Evolutionary conservation across 169 alveolate species (phyloP).

Genomic region (Cryptosporidium viatorum): DNA sequence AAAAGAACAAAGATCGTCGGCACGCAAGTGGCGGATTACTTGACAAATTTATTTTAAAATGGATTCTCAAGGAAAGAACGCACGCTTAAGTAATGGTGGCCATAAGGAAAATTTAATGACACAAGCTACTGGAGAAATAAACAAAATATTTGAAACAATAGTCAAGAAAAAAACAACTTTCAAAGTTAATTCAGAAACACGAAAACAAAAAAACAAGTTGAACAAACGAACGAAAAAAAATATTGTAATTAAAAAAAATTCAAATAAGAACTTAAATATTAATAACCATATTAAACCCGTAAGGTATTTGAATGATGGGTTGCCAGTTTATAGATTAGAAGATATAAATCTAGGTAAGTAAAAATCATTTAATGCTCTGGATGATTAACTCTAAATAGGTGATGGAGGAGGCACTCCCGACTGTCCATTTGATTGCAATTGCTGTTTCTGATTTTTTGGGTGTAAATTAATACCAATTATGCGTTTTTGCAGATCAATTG

Average conservation of each 20-base stretch:
- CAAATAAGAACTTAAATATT: neutral
- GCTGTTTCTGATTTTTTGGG: conserved; percentile 23
- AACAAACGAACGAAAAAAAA: neutral
- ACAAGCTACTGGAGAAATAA: neutral
- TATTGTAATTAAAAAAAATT: neutral
- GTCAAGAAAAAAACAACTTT: neutral
- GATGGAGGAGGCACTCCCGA: conserved; percentile 64
- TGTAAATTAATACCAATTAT: neutral
- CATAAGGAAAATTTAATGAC: neutral
- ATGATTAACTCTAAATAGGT: conserved; percentile 12
- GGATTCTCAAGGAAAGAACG: neutral
- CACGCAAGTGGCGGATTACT: neutral
- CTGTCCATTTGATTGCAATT: conserved; percentile 61
- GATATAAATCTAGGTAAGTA: conserved; percentile 67
- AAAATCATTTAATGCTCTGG: neutral
- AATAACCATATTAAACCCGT: conserved; percentile 4
- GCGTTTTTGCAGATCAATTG: neutral
- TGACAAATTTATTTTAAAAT: neutral
- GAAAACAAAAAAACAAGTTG: neutral
- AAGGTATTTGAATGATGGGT: conserved; percentile 49
- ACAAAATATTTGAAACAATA: conserved; percentile 1
- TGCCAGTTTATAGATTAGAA: conserved; percentile 69
- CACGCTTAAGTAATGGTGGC: neutral
- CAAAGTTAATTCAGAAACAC: neutral
- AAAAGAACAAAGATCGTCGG: neutral